Conservation (phyloP, 2,329 filamentous ascomycete species). For the Pyricularia pennisetigena region DNA sequence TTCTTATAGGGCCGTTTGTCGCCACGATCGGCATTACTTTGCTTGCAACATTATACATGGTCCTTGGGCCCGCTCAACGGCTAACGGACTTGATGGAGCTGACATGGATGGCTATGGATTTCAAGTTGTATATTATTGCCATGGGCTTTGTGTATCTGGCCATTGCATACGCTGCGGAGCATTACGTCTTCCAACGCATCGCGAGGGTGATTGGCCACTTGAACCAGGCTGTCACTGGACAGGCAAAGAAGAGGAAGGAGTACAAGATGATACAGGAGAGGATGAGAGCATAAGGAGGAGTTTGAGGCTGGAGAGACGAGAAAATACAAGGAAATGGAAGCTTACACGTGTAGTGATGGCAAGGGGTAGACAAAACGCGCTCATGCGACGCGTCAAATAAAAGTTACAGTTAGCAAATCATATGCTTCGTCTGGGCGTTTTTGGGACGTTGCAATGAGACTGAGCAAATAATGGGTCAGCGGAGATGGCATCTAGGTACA, state of each 20-base stretch:
- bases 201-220: slow-evolving; percentile 56
- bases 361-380: neutral
- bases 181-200: slow-evolving; percentile 56
- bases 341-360: neutral
- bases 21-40: slow-evolving; percentile 62
- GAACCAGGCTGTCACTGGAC: slow-evolving; percentile 46
- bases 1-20: slow-evolving; percentile 64
- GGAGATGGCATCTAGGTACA: neutral
- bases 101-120: slow-evolving; percentile 63
- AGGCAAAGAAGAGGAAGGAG: slow-evolving; percentile 69
- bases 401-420: neutral
- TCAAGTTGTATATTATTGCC: slow-evolving; percentile 61
- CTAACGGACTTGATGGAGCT: slow-evolving; percentile 73
- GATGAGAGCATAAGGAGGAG: slow-evolving; percentile 33
- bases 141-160: slow-evolving; percentile 62
- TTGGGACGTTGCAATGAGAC: no score
- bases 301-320: neutral
- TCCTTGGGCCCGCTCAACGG: slow-evolving; percentile 62
- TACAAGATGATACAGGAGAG: slow-evolving; percentile 76
- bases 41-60: slow-evolving; percentile 66
- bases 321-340: neutral
- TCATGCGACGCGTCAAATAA: neutral
- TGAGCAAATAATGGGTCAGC: no score
- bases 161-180: slow-evolving; percentile 63
- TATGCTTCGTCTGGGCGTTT: neutral